Conservation (phyloP, 2,329 filamentous ascomycete species). For the Lasiodiplodia citricola region DNA sequence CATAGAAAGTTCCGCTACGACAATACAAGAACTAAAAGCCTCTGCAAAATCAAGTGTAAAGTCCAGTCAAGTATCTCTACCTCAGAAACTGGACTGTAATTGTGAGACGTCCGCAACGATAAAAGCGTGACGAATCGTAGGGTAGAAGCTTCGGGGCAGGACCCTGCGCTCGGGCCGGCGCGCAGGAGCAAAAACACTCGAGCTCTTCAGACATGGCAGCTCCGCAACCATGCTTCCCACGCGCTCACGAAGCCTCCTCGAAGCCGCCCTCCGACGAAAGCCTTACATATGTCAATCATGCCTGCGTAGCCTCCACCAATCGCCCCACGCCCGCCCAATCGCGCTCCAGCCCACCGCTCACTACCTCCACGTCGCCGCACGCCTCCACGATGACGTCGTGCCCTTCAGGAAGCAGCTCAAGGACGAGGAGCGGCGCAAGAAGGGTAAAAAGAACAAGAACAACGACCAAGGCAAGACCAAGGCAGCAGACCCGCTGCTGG, state of each 20-base stretch:
- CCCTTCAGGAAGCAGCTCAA: constrained; percentile 46
- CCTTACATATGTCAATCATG: constrained; percentile 23
- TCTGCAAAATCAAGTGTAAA: no score
- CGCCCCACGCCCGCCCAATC: not conserved
- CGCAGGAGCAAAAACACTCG: constrained; percentile 12
- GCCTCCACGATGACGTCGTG: constrained; percentile 33
- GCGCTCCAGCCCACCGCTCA: not conserved
- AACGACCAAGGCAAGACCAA: constrained; percentile 22
- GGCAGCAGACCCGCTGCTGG: constrained; percentile 35
- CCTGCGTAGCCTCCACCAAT: not conserved
- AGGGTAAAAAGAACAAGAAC: constrained; percentile 28
- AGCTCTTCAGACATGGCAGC: not conserved
- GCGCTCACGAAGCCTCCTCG: constrained; percentile 8
- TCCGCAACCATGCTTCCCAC: constrained; percentile 21
- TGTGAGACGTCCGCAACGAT: not conserved
- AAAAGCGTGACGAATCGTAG: not conserved
- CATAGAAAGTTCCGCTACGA: no score
- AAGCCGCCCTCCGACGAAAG: not conserved
- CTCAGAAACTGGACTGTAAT: no score
- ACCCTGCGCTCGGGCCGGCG: not conserved
- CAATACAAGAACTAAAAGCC: no score
- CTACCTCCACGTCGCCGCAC: constrained; percentile 2
- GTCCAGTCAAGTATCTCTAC: no score
- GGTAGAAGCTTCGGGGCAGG: not conserved
- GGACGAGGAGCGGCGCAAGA: constrained; percentile 44